Base-by-base conservation (phyloP, 164 flowering plant species). In the Vitis rupestris region DNA sequence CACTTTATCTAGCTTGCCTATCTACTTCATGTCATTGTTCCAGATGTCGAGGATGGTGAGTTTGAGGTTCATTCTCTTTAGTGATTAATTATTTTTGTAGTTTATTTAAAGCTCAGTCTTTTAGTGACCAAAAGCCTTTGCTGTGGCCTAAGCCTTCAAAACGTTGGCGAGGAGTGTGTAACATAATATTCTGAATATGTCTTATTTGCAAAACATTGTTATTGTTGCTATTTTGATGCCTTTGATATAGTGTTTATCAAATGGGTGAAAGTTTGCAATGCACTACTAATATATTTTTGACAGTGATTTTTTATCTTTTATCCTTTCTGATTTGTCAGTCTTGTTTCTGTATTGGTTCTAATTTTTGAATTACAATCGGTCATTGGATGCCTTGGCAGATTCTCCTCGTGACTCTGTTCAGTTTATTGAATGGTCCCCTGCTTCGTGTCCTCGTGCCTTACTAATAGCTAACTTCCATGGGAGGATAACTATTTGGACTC, bases 391-490 rank as follows among this genome's bases (percentile, higher is more conserved):
- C 70, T 64, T 54, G 72, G 72, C 93, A 96, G 99, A 96, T 83
- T 91, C 97, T 82, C 99, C 98, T 61, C 93, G 99, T 66, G 99
- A 96, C 81, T 96, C 98, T 59, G 97, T 96, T 79, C 99, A 96
- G 74, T 96, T 91, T 74, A 90, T 93, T 67, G 99, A 93, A 77
- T 96, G 99, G 99, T 93, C 99, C 16, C 99, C 98, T 47, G 70
- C 90, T 52, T 87, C 95, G 51, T 91, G 95, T 66, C 89, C 97
- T 31, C 98, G 98, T 63, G 98, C 98, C 23, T 78, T 96, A 66
- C 81, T 96, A 55, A 82, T 96, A 49, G 92, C 97, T 57, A 96
- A 96, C 82, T 96, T 96, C 75, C 91, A 96, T 82, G 99, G 99
- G 64, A 86, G 98, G 75, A 83, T 80, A 82, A 93, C 98, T 19